A percentile compares a stretch with the other conserved stretches of the same genome.
These are phyloP conservation scores for Senna siamea DNA, from an alignment of 306 rosid species.

Conservation along the genomic window DNA sequence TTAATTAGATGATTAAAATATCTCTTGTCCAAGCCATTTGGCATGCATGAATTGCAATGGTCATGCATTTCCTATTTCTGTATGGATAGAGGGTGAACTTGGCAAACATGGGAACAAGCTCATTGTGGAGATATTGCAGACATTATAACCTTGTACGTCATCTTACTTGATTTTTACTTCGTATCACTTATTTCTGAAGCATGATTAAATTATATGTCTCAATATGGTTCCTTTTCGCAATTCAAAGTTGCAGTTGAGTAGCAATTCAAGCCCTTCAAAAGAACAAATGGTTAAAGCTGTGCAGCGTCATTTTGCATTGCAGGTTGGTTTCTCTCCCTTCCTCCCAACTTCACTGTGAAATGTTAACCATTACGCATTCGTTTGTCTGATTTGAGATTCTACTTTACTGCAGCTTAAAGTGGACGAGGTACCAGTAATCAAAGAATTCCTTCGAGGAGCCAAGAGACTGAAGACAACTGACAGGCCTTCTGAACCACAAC, in stretches of 20 bases:
- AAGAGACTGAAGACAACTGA: constrained; percentile 45
- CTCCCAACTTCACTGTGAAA: too few relatives aligned
- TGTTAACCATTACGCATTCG: too few relatives aligned
- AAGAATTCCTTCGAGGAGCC: constrained; percentile 53
- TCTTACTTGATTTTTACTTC: neutral
- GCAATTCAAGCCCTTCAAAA: constrained; percentile 46
- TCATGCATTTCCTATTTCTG: neutral
- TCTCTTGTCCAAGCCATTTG: neutral
- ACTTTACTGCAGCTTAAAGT: constrained; percentile 47
- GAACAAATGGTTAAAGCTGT: constrained; percentile 53
- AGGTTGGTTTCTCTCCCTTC: constrained; percentile 42
- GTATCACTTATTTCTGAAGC: neutral
- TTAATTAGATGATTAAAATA: neutral
- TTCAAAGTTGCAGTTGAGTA: constrained; percentile 43
- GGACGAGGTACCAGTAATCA: constrained; percentile 53
- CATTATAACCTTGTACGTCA: constrained; percentile 66
- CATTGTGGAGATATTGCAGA: constrained; percentile 67
- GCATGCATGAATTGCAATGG: neutral
- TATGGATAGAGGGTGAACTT: constrained; percentile 53
- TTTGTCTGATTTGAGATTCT: too few relatives aligned
- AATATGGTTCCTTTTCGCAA: neutral
- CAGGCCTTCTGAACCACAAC: constrained; percentile 18
- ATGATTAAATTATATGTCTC: neutral
- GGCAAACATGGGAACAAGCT: constrained; percentile 57
- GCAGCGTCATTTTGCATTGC: constrained; percentile 54